Evolutionary conservation across 345 rosid genomes (phyloP).

Genomic region (Lepidium sativum): DNA sequence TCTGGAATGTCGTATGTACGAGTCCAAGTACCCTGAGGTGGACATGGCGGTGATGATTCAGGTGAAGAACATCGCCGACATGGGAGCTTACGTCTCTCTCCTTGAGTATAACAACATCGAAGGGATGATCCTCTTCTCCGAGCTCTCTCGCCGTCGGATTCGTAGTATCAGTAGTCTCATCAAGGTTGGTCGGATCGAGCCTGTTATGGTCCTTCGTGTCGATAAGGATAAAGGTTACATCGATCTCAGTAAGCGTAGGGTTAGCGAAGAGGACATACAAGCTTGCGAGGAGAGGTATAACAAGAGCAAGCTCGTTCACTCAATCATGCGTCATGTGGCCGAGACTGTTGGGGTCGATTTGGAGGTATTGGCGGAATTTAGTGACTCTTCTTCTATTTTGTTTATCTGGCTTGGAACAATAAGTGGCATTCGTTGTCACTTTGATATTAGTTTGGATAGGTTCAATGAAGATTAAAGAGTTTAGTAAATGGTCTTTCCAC

Average conservation of each 20-base stretch:
- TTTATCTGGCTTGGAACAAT: not conserved
- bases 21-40: conserved; percentile 75
- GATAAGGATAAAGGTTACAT: conserved; percentile 91
- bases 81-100: conserved; percentile 89
- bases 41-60: conserved; percentile 98
- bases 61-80: conserved; percentile 83
- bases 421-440: not conserved
- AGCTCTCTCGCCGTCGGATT: conserved; percentile 94
- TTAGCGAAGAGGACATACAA: conserved; percentile 78
- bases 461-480: not conserved
- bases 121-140: conserved; percentile 89
- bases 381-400: not conserved
- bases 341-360: conserved; percentile 19
- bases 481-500: not conserved
- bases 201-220: conserved; percentile 91
- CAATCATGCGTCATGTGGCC: conserved; percentile 13
- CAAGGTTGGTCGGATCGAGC: conserved; percentile 90
- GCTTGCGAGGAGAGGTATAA: conserved; percentile 84
- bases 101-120: conserved; percentile 90
- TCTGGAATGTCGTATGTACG: conserved; percentile 93
- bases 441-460: not conserved
- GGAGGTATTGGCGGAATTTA: conserved; percentile 35
- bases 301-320: conserved; percentile 64
- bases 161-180: conserved; percentile 83
- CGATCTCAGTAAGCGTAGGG: conserved; percentile 84